Evolutionary conservation across 495 filamentous ascomycete genomes (phyloP).

Genomic region (Penicillium turbatum): DNA sequence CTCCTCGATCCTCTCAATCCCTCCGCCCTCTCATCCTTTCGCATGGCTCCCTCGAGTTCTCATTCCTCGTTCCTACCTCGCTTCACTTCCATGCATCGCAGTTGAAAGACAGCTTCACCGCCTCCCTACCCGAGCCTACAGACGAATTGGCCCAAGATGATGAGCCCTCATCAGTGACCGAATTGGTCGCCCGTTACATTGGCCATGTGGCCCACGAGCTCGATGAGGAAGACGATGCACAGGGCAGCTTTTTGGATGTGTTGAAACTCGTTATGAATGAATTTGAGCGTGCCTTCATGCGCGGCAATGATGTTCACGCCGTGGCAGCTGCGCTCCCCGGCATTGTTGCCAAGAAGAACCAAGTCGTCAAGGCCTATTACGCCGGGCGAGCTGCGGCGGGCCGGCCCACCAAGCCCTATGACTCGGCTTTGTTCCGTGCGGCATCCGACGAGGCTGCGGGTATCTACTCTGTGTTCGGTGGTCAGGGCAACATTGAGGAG

Average conservation of each 20-base stretch:
- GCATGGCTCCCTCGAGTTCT: conserved; percentile 92
- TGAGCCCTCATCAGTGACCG: conserved; percentile 87
- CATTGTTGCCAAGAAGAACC: conserved; percentile 81
- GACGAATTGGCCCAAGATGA: conserved; percentile 97
- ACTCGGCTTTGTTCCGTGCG: conserved; percentile 88
- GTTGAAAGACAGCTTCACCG: conserved; percentile 79
- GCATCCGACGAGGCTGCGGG: conserved; percentile 72
- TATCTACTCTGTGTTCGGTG: conserved; percentile 91
- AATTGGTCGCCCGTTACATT: conserved; percentile 89
- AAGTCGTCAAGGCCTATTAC: conserved; percentile 85
- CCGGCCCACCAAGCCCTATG: conserved; percentile 78
- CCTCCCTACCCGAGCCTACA: conserved; percentile 80
- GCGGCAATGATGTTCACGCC: conserved; percentile 94
- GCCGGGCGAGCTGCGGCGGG: conserved; percentile 77
- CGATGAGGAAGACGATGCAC: conserved; percentile 81
- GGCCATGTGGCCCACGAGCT: conserved; percentile 82
- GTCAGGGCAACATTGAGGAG: conserved; percentile 99
- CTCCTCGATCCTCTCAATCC: conserved; percentile 87
- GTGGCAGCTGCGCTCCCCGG: conserved; percentile 79
- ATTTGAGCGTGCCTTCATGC: conserved; percentile 91
- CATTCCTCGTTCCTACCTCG: conserved; percentile 87
- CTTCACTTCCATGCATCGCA: conserved; percentile 94
- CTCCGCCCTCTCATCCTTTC: conserved; percentile 81
- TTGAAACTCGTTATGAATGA: conserved; percentile 86
- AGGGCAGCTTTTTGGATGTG: conserved; percentile 80